Conservation (phyloP, 1,284 basidiomycete species). For the Rhodofomes roseus region DNA sequence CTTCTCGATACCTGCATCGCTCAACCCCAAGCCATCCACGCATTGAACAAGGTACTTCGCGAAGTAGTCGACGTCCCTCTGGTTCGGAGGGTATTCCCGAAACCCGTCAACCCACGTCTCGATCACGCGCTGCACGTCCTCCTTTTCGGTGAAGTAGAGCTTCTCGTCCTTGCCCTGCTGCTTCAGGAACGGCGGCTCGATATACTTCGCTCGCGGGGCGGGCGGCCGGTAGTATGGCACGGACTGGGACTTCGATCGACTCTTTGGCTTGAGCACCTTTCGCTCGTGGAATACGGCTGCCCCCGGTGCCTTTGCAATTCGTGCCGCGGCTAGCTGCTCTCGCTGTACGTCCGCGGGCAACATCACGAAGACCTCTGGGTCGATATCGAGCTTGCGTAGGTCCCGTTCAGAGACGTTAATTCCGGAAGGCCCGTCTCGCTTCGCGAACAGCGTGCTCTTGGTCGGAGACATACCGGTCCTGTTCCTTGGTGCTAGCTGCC, state of each 20-base stretch:
- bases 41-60: constrained; percentile 65
- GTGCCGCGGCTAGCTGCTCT: constrained; percentile 63
- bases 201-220: constrained; percentile 47
- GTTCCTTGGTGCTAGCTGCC: constrained; percentile 55
- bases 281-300: constrained; percentile 17
- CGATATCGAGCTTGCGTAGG: constrained; percentile 61
- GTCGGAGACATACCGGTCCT: constrained; percentile 40
- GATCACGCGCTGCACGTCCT: constrained; percentile 67
- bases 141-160: constrained; percentile 51
- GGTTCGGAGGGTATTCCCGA: constrained; percentile 53
- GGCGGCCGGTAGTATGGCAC: constrained; percentile 42
- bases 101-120: constrained; percentile 71
- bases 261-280: constrained; percentile 52
- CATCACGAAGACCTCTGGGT: constrained; percentile 62
- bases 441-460: constrained; percentile 39
- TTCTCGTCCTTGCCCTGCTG: constrained; percentile 55
- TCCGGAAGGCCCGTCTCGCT: constrained; percentile 20
- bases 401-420: constrained; percentile 39
- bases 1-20: constrained; percentile 63
- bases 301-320: constrained; percentile 41
- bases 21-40: constrained; percentile 45
- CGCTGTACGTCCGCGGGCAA: constrained; percentile 67
- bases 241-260: constrained; percentile 16
- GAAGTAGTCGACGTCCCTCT: constrained; percentile 70
- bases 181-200: constrained; percentile 47